Conservation (phyloP, 1,284 basidiomycete species). For the Leccinum pachyderme region DNA sequence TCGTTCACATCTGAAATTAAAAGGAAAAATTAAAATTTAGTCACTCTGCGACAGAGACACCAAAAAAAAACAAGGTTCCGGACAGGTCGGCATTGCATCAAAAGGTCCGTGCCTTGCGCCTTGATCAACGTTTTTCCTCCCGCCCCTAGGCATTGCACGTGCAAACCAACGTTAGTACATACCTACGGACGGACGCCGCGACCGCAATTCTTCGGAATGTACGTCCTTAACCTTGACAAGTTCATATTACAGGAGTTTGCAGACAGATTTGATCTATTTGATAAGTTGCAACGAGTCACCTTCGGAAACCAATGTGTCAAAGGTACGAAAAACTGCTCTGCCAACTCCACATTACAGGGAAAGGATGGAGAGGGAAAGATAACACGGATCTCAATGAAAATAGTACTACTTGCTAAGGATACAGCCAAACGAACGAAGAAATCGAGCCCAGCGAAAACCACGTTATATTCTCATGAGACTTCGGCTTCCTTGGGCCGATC, state of each 20-base stretch:
- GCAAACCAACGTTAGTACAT: background rate
- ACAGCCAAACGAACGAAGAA: background rate
- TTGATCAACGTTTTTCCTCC: background rate
- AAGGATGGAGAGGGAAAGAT: background rate
- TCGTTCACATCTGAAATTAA: background rate
- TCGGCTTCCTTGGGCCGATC: background rate
- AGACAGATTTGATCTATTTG: background rate
- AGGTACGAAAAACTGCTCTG: background rate
- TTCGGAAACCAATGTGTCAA: background rate
- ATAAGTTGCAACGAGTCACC: background rate
- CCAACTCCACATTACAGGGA: background rate
- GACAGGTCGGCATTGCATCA: constrained; percentile 18
- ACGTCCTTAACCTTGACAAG: background rate
- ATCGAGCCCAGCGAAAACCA: background rate
- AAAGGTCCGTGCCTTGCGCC: background rate
- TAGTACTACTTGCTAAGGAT: background rate
- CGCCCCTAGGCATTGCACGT: background rate
- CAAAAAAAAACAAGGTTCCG: constrained; percentile 31
- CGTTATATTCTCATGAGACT: background rate
- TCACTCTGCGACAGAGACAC: background rate
- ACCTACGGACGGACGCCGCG: background rate
- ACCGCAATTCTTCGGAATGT: background rate
- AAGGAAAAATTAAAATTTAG: background rate
- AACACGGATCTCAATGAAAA: background rate
- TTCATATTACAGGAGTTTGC: background rate